Conservation (phyloP, 192 early-diverging fungal species). For the Dissophora ornata region DNA sequence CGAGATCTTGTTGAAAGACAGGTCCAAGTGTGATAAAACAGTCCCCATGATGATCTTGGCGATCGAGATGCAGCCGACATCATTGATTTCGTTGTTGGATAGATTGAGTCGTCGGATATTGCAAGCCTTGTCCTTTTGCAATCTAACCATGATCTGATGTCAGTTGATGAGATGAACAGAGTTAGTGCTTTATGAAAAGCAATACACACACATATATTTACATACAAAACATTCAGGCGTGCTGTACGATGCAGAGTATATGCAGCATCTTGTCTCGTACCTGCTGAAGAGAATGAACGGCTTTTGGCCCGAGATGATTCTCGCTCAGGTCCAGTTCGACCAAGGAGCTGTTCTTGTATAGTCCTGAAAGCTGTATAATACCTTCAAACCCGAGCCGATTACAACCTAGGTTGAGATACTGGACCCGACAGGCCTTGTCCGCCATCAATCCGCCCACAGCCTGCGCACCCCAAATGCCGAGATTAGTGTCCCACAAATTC, state of each 20-base stretch:
- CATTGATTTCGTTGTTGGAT: constrained; percentile 43
- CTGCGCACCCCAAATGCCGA: constrained; percentile 50
- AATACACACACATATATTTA: too few species aligned
- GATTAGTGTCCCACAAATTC: constrained; percentile 49
- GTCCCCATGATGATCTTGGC: constrained; percentile 43
- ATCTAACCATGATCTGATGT: constrained; percentile 38
- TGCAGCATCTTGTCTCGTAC: too few species aligned
- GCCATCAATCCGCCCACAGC: constrained; percentile 51
- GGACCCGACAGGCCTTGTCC: constrained; percentile 32
- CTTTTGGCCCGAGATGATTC: constrained; percentile 38
- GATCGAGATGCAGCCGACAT: constrained; percentile 49
- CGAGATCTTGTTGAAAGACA: constrained; percentile 47
- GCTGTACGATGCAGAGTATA: too few species aligned
- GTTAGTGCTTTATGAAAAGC: too few species aligned
- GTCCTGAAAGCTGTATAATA: constrained; percentile 32
- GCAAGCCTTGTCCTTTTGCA: constrained; percentile 29
- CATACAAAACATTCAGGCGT: too few species aligned
- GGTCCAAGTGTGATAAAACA: constrained; percentile 18
- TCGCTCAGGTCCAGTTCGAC: constrained; percentile 49
- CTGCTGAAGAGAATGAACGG: constrained; percentile 41
- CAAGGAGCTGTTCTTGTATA: constrained; percentile 44
- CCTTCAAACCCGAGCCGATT: constrained; percentile 48
- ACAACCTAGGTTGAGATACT: constrained; percentile 47
- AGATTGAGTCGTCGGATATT: constrained; percentile 46
- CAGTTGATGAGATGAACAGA: too few species aligned